phyloP scores from a whole-genome alignment of 495 filamentous ascomycete species.

The Peziza echinospora region DNA sequence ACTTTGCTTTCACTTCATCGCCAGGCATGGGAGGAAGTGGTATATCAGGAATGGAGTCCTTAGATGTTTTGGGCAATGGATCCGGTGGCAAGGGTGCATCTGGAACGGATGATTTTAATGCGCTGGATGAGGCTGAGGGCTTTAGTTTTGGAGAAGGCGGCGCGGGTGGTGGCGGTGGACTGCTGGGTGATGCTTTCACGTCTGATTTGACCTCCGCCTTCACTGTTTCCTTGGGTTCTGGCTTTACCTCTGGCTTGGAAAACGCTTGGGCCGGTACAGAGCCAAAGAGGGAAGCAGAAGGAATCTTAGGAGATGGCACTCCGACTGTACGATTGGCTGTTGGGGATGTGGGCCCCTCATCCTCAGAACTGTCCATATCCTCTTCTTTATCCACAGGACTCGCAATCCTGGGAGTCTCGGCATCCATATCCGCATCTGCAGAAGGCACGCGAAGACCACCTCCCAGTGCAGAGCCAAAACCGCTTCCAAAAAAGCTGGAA shows the following conservation, averaged over 20 bases:
- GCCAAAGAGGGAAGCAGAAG: constrained; percentile 31
- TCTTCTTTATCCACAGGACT: constrained; percentile 17
- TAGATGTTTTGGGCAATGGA: not conserved
- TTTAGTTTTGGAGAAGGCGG: constrained; percentile 3
- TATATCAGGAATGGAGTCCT: not conserved
- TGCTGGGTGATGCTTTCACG: not conserved
- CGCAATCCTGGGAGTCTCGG: constrained; percentile 12
- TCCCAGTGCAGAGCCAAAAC: constrained; percentile 32
- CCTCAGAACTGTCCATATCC: constrained; percentile 11
- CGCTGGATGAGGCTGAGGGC: too few relatives aligned
- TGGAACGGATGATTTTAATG: too few relatives aligned
- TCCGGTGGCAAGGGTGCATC: not conserved
- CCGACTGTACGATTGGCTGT: too few relatives aligned
- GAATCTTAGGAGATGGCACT: constrained; percentile 39
- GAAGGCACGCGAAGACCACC: constrained; percentile 25
- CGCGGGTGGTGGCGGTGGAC: not conserved
- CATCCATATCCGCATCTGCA: constrained; percentile 40
- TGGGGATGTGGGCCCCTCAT: constrained; percentile 18
- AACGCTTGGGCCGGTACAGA: constrained; percentile 28
- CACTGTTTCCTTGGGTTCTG: too few relatives aligned
- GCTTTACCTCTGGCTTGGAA: too few relatives aligned
- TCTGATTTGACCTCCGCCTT: too few relatives aligned
- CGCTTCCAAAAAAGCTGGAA: constrained; percentile 28
- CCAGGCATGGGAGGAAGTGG: not conserved
- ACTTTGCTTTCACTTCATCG: not conserved